Evolutionary conservation across 768 basidiomycete species (phyloP), one percentile per base, ranked within the genome.

Genomic region (Cubamyces sp.): DNA sequence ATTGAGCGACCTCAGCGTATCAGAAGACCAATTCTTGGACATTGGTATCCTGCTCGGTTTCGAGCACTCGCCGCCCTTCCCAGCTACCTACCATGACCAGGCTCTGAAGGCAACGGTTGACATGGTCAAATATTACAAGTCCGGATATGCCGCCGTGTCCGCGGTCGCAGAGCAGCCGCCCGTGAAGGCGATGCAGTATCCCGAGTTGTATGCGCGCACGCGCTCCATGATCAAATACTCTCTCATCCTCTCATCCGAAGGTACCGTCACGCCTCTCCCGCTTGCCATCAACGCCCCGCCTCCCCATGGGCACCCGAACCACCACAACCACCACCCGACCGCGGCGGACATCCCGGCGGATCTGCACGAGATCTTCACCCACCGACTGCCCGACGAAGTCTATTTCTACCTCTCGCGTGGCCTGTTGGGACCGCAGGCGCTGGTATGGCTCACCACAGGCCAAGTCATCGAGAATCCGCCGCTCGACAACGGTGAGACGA

Each of bases 321-420:
- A 86, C 69, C 84, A 86, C 64, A 74, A 78, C 19, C 85, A 87
- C 67, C 86, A 89, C 62, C 85, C 90, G 43, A 93, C 92, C 0
- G 85, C 90, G 0, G 87, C 88, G 26, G 97, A 98, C 70, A 88
- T 98, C 60, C 97, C 97, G 3, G 74, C 77, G 51, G 96, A 98
- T 75, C 78, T 99, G 41, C 92, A 96, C 71, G 94, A 97, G 55
- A 91, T 98, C 63, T 98, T 98, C 78, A 96, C 94, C 11, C 80
- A 92, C 74, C 89, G 94, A 47, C 82, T 99, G 25, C 96, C 96
- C 1, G 97, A 98, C 74, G 95, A 98, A 73, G 83, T 98, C 61
- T 98, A 96, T 78, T 98, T 89, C 75, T 97, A 98, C 74, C 84
- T 98, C 66, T 97, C 94, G 41, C 88, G 94, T 18, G 96, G 97